Conservation (phyloP, 2,329 filamentous ascomycete species). For the Lecanicillium sp. region DNA sequence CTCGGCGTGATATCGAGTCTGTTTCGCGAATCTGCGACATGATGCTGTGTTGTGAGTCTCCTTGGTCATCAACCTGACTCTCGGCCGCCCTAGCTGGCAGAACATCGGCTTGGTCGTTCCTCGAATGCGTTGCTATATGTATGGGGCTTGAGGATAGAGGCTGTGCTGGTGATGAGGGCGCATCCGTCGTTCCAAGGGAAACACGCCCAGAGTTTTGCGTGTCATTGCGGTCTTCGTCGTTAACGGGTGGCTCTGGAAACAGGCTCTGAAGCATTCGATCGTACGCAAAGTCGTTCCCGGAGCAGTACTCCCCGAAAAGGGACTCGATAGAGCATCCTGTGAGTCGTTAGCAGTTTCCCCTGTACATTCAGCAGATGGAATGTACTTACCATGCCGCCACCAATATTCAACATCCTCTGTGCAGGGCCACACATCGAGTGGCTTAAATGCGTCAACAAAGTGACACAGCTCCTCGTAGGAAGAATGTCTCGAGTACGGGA, state of each 20-base stretch:
- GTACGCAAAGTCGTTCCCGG: constrained; percentile 53
- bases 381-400: constrained; percentile 43
- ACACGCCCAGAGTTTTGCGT: neutral
- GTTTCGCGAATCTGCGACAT: constrained; percentile 15
- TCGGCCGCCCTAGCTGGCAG: neutral
- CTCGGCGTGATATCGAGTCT: constrained; percentile 23
- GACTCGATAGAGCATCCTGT: constrained; percentile 53
- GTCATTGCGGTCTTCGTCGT: neutral
- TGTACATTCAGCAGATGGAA: too few relatives aligned
- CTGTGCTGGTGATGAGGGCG: neutral
- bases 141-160: neutral
- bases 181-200: neutral
- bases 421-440: constrained; percentile 76
- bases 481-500: constrained; percentile 86
- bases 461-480: constrained; percentile 74
- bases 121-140: too few relatives aligned
- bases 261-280: constrained; percentile 51
- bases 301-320: constrained; percentile 68
- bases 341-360: neutral
- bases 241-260: constrained; percentile 7
- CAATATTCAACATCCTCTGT: constrained; percentile 62
- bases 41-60: constrained; percentile 14
- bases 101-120: neutral
- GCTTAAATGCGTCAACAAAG: constrained; percentile 61
- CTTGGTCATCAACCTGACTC: neutral